Base-by-base conservation (phyloP, 352 stramenopile genomes). In the Peronospora belbahrii region DNA sequence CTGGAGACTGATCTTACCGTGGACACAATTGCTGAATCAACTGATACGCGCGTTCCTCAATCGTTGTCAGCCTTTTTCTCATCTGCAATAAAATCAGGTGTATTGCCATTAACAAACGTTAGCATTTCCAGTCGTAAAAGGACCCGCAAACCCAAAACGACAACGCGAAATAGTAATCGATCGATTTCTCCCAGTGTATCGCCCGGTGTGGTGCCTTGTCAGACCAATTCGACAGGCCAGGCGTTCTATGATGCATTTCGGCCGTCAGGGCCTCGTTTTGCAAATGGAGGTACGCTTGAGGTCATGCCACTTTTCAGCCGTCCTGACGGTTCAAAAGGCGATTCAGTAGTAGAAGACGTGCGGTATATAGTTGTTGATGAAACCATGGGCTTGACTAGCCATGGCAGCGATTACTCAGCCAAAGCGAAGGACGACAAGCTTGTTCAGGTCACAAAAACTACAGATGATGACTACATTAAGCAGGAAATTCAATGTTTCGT, bases 101-200 rank as follows among this genome's bases (percentile, higher is more conserved):
- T 38, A 10, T 45, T 39, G 24, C 42, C 37, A 37, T 30, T 48
- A 17, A 13, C 34, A 31, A 55, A 27, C 37, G 37, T 20, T 10
- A 32, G 36, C 28, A 20, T 46, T 9, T 51, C 24, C n/a, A 39
- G 42, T 32, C 60, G 60, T 15, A 68, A 68, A 60, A 31, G 57
- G 13, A 61, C 58, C 38, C 64, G 64, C 17, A 74, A 74, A 34
- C 64, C 64, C 4, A 36, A 30, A 5, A 60, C 55, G 52, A 67
- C 64, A 7, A 62, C 31, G 22, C 70, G 66, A 28, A 59, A 63
- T 6, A 56, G 28, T 15, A 55, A 55, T 38, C 37, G 55, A 15
- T 56, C 50, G 20, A 15, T 20, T 30, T 69, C 60, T 2, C 50
- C 60, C 32, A 24, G 14, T 6, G 48, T 34, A 34, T 54, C 46